Conservation (phyloP, 2,329 filamentous ascomycete species). For the Byssoonygena ceratinophila region DNA sequence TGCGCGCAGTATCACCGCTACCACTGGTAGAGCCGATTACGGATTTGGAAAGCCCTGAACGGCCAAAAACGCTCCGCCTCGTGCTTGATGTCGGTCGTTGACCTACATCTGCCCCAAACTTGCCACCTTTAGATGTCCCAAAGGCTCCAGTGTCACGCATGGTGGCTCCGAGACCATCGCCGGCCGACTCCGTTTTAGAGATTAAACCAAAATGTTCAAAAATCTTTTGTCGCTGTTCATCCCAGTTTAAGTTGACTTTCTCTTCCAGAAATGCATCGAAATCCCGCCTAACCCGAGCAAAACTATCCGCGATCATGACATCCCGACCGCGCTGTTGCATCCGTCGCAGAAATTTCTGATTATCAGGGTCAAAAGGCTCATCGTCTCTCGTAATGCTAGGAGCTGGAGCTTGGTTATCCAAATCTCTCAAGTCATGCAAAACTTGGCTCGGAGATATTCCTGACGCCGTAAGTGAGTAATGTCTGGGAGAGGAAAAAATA, state of each 20-base stretch:
- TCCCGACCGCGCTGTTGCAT: slow-evolving; percentile 83
- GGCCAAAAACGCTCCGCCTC: slow-evolving; percentile 52
- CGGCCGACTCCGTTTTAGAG: slow-evolving; percentile 34
- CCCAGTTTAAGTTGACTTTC: slow-evolving; percentile 91
- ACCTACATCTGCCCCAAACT: slow-evolving; percentile 34
- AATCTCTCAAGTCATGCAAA: slow-evolving; percentile 72
- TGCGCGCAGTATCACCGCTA: slow-evolving; percentile 47
- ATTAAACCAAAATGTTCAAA: slow-evolving; percentile 91
- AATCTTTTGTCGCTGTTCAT: slow-evolving; percentile 80
- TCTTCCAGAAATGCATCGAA: slow-evolving; percentile 93
- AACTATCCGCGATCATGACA: slow-evolving; percentile 82
- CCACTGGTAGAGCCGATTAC: slow-evolving; percentile 72
- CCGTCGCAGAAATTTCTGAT: slow-evolving; percentile 66
- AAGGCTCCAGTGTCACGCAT: slow-evolving; percentile 41
- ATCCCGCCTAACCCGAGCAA: slow-evolving; percentile 77
- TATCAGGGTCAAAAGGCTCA: slow-evolving; percentile 44
- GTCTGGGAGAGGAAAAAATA: slow-evolving; percentile 40
- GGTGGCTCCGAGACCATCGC: slow-evolving; percentile 36
- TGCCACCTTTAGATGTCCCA: slow-evolving; percentile 34
- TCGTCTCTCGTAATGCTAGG: slow-evolving; percentile 22
- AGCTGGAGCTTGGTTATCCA: slow-evolving; percentile 57
- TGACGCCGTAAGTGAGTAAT: slow-evolving; percentile 86
- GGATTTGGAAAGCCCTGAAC: slow-evolving; percentile 65
- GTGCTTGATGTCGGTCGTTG: slow-evolving; percentile 32
- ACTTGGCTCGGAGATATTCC: slow-evolving; percentile 81